Evolutionary conservation across 1,139 yeast species (phyloP).

Genomic region (Pichia sp.): DNA sequence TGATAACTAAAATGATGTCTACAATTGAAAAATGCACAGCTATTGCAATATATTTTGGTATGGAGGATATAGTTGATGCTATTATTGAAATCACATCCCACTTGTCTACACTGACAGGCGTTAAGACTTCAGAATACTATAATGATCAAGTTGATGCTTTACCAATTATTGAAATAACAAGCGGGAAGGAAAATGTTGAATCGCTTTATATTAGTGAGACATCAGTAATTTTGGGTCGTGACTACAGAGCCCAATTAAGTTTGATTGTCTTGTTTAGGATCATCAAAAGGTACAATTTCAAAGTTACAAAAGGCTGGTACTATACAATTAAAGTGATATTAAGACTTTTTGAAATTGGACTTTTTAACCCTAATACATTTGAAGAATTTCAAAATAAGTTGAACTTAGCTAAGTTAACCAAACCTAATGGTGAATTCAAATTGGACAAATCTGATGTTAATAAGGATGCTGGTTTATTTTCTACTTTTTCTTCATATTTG

Average conservation of each 20-base stretch:
- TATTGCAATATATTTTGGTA: conserved; percentile 59
- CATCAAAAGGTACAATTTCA: conserved; percentile 50
- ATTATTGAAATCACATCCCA: conserved; percentile 58
- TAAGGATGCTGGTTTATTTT: conserved; percentile 69
- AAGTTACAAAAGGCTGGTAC: conserved; percentile 43
- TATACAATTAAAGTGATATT: conserved; percentile 53
- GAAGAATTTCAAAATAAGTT: conserved; percentile 53
- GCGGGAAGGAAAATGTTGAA: conserved; percentile 29
- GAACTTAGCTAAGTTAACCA: conserved; percentile 45
- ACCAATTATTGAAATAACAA: conserved; percentile 27
- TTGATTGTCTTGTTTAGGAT: conserved; percentile 79
- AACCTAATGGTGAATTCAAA: conserved; percentile 58
- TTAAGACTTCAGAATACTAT: conserved; percentile 23
- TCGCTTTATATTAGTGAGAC: conserved; percentile 70
- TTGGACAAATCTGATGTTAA: conserved; percentile 54
- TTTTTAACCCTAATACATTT: conserved; percentile 62
- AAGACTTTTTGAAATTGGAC: conserved; percentile 63
- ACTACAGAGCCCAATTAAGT: conserved; percentile 86
- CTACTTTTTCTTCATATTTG: conserved; percentile 85
- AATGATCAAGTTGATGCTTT: conserved; percentile 24
- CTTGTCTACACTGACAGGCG: conserved; percentile 47
- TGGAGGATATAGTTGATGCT: conserved; percentile 53
- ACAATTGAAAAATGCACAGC: conserved; percentile 79
- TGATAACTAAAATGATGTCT: conserved; percentile 78
- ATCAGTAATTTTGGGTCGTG: conserved; percentile 80